These are phyloP conservation scores for Candida railenensis DNA, from an alignment of 805 yeast genomes.

Conservation along the genomic window DNA sequence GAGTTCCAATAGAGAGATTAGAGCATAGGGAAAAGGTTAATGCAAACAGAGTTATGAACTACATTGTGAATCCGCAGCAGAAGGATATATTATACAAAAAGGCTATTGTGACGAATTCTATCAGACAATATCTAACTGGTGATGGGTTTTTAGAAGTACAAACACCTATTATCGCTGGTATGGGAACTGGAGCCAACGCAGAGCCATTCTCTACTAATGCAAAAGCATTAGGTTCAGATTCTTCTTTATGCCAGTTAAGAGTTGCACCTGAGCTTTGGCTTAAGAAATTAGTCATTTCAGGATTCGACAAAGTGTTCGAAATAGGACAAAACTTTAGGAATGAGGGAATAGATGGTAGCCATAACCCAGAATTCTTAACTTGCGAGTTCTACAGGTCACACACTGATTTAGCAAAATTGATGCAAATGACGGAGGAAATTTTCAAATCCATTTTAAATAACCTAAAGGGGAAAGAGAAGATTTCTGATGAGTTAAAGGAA, in stretches of 20 bases:
- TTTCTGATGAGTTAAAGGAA: not conserved
- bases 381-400: conserved; percentile 86
- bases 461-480: not conserved
- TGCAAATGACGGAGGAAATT: conserved; percentile 60
- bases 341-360: conserved; percentile 90
- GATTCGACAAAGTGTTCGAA: conserved; percentile 85
- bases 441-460: conserved; percentile 39
- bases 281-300: conserved; percentile 77
- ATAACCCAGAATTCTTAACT: conserved; percentile 90
- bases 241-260: conserved; percentile 52
- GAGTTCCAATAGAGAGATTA: conserved; percentile 16
- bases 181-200: conserved; percentile 89
- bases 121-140: conserved; percentile 49
- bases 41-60: conserved; percentile 70
- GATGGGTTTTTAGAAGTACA: conserved; percentile 75
- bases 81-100: conserved; percentile 49
- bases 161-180: conserved; percentile 79
- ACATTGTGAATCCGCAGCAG: conserved; percentile 57
- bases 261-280: conserved; percentile 97
- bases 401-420: conserved; percentile 63
- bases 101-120: conserved; percentile 49
- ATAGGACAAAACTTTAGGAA: conserved; percentile 84
- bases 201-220: conserved; percentile 70
- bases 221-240: conserved; percentile 27
- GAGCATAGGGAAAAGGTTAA: conserved; percentile 63